These are phyloP conservation scores for Pythium periplocum DNA, from an alignment of 352 stramenopile genomes.

Conservation along the genomic window DNA sequence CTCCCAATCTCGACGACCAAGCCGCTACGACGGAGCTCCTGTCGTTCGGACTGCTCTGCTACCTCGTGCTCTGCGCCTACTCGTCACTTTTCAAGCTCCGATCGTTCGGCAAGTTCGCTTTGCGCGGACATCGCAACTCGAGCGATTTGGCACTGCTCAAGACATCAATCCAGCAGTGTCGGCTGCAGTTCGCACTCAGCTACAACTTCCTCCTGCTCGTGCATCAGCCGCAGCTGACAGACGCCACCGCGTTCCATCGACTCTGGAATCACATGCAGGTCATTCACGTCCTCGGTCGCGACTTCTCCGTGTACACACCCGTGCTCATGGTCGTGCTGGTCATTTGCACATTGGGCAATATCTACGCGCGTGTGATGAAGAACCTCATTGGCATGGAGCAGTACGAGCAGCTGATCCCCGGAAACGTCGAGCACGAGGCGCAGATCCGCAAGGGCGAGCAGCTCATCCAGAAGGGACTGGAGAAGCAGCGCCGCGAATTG, in stretches of 20 bases:
- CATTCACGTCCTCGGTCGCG: slow-evolving; percentile 47
- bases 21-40: slow-evolving; percentile 26
- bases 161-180: slow-evolving; percentile 54
- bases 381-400: slow-evolving; percentile 50
- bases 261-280: slow-evolving; percentile 49
- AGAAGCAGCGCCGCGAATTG: slow-evolving; percentile 19
- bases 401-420: slow-evolving; percentile 53
- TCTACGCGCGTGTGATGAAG: slow-evolving; percentile 49
- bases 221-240: slow-evolving; percentile 26
- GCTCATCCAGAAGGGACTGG: slow-evolving; percentile 46
- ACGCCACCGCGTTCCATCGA: slow-evolving; percentile 48
- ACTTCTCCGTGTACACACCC: slow-evolving; percentile 54
- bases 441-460: slow-evolving; percentile 41
- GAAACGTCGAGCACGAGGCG: slow-evolving; percentile 26
- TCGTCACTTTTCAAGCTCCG: slow-evolving; percentile 55
- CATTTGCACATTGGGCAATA: slow-evolving; percentile 38
- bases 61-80: slow-evolving; percentile 58
- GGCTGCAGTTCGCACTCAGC: slow-evolving; percentile 61
- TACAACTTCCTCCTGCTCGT: slow-evolving; percentile 68
- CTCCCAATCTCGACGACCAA: slow-evolving; percentile 16
- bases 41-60: slow-evolving; percentile 39
- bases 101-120: slow-evolving; percentile 37
- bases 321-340: slow-evolving; percentile 48
- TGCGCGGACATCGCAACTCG: slow-evolving; percentile 49
- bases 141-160: slow-evolving; percentile 56